Evolutionary conservation across 1,284 basidiomycete species (phyloP), one percentile per base, ranked within the genome.

Genomic region (Fomitiporia mediterranea): DNA sequence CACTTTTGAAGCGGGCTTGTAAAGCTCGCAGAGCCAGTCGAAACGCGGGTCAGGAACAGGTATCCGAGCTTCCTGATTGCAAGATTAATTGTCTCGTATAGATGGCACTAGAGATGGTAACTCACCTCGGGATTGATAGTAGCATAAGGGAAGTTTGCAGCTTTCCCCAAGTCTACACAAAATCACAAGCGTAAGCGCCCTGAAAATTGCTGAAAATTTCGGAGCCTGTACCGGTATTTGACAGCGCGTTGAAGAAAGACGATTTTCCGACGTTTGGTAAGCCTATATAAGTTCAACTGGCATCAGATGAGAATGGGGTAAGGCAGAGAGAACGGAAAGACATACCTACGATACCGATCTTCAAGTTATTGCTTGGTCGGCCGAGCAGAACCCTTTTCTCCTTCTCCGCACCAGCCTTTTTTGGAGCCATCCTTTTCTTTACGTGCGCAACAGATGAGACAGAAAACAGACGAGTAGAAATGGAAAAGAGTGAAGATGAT

Each of bases 131-230:
- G 93, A 74, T 93, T 89, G 70, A 98, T 97, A 52, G 95, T 98
- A 11, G 94, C 94, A 67, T 98, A 99, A 17, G 97, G 97, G 71
- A 97, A 99, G 80, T 99, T 99, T 72, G 94, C 94, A 44, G 93
- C 87, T 72, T 97, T 96, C 64, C 92, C 96, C n/a, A 98, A 82
- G 73, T 98, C 90, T 94, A 61, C 32, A 17, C 42, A 57, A 54
- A 39, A 55, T 34, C 46, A n/a, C 17, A 40, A 53, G 35, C 32
- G 13, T 34, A 6, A 53, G 35, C 9, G 27, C 39, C 21, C 9
- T 40, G 19, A 35, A 49, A 40, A 62, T 53, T 25, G 44, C 19
- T 21, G 23, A 19, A 37, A 34, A 73, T 51, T 43, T 30, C 37
- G 28, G 8, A 13, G 3, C 46, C 35, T 56, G 50, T 51, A 82